Percentiles rank a stretch among this genome's conserved stretches.
These are phyloP conservation scores for Ceratobasidium sp. DNA, from an alignment of 1,284 basidiomycete species.

Conservation along the genomic window DNA sequence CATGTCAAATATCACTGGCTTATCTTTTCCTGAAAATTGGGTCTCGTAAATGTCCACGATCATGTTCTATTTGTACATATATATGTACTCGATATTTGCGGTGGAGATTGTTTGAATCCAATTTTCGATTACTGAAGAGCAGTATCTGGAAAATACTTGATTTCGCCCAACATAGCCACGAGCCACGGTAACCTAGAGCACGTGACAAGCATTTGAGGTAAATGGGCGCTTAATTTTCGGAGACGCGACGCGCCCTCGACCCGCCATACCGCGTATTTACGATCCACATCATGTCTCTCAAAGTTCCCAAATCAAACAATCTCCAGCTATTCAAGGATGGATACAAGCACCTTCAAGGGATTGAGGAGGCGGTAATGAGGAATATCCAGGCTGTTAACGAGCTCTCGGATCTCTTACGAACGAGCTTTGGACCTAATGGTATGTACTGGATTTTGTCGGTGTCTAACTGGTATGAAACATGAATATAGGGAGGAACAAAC, in stretches of 20 bases:
- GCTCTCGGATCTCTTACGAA: slow-evolving; percentile 94
- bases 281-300: slow-evolving; percentile 80
- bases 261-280: slow-evolving; percentile 20
- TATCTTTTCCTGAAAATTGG: too few relatives aligned
- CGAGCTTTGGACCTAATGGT: slow-evolving; percentile 97
- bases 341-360: slow-evolving; percentile 91
- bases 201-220: slow-evolving; percentile 9
- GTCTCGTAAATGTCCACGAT: too few relatives aligned
- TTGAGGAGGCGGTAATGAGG: slow-evolving; percentile 93
- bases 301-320: slow-evolving; percentile 92
- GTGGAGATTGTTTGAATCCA: too few relatives aligned
- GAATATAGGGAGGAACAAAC: slow-evolving; percentile 86
- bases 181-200: neutral
- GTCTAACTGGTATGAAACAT: slow-evolving; percentile 18
- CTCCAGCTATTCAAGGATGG: slow-evolving; percentile 96
- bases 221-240: slow-evolving; percentile 45
- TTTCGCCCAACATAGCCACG: too few relatives aligned
- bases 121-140: too few relatives aligned
- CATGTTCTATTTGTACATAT: too few relatives aligned
- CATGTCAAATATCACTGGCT: too few relatives aligned
- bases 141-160: too few relatives aligned
- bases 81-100: too few relatives aligned
- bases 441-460: slow-evolving; percentile 54
- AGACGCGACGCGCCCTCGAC: slow-evolving; percentile 47
- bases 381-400: slow-evolving; percentile 97